A percentile compares a stretch with the other conserved stretches of the same genome.
phyloP scores from a whole-genome alignment of 495 filamentous ascomycete species.

The Penicillium longicatenatum region DNA sequence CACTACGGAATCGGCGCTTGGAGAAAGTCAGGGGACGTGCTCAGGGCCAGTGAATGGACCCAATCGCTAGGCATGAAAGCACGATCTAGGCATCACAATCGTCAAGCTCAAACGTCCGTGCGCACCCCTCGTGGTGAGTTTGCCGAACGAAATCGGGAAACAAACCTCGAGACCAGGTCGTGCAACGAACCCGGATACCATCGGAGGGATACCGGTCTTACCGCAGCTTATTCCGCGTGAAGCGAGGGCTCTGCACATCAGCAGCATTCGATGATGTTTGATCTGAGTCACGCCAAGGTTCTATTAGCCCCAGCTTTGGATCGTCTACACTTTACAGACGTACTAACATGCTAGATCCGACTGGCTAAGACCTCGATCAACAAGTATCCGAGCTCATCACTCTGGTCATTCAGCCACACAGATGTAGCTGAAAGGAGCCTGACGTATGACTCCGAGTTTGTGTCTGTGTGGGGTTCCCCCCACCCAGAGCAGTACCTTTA shows the following conservation, averaged over 20 bases:
- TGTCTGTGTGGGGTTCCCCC: conserved; percentile 11
- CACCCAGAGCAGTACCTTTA: conserved; percentile 16
- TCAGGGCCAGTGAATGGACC: conserved; percentile 13
- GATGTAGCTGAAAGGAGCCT: conserved; percentile 14
- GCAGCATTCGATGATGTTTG: conserved; percentile 4
- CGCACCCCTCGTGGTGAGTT: conserved; percentile 17
- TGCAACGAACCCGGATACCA: conserved; percentile 16
- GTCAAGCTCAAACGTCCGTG: conserved; percentile 29
- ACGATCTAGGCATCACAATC: conserved; percentile 29
- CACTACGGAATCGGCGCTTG: conserved; percentile 14
- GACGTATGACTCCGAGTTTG: conserved; percentile 22
- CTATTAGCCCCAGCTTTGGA: conserved; percentile 8
- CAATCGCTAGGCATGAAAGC: conserved; percentile 11
- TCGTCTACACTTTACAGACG: conserved; percentile 9
- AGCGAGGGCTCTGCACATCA: conserved; percentile 10
- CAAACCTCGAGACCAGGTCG: conserved; percentile 18
- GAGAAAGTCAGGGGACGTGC: conserved; percentile 11
- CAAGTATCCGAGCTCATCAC: conserved; percentile 23
- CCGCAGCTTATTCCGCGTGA: conserved; percentile 15
- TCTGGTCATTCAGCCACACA: conserved; percentile 16
- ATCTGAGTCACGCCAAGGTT: conserved; percentile 12
- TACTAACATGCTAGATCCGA: conserved; percentile 21
- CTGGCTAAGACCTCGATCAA: conserved; percentile 26
- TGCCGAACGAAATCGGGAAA: conserved; percentile 21
- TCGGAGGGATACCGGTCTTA: conserved; percentile 9